A percentile compares a stretch with the other conserved stretches of the same genome.
phyloP scores from a whole-genome alignment of 192 early-diverging fungal species.

The Coemansia sp. region DNA sequence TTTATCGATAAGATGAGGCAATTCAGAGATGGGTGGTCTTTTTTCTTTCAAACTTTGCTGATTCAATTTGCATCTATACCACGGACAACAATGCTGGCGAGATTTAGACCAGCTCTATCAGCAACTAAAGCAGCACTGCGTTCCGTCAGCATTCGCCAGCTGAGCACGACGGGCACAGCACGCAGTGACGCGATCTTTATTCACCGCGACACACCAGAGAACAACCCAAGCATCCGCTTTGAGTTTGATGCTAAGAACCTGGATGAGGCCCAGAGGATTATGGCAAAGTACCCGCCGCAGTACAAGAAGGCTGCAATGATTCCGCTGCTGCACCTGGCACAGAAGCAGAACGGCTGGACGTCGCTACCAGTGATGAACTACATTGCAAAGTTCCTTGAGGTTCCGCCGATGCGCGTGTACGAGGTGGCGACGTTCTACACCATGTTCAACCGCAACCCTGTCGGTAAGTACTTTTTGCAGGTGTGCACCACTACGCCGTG shows the following conservation, averaged over 20 bases:
- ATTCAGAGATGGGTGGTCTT: not conserved
- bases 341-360: constrained; percentile 94
- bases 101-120: constrained; percentile 23
- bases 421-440: constrained; percentile 99
- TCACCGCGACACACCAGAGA: constrained; percentile 77
- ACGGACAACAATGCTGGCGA: constrained; percentile 32
- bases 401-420: constrained; percentile 98
- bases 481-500: constrained; percentile 99
- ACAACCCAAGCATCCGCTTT: constrained; percentile 82
- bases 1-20: not conserved
- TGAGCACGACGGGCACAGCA: constrained; percentile 17
- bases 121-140: not conserved
- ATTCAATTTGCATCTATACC: constrained; percentile 6
- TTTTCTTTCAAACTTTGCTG: not conserved
- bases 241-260: constrained; percentile 81
- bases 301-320: constrained; percentile 98
- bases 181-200: constrained; percentile 53
- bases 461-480: constrained; percentile 98
- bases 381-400: constrained; percentile 89
- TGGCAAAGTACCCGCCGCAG: constrained; percentile 93
- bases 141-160: constrained; percentile 11
- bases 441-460: constrained; percentile 99
- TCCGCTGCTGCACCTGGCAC: constrained; percentile 91
- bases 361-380: constrained; percentile 96
- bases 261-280: constrained; percentile 77